Evolutionary conservation across 805 yeast species (phyloP).

Genomic region (Yamadazyma insecticola): DNA sequence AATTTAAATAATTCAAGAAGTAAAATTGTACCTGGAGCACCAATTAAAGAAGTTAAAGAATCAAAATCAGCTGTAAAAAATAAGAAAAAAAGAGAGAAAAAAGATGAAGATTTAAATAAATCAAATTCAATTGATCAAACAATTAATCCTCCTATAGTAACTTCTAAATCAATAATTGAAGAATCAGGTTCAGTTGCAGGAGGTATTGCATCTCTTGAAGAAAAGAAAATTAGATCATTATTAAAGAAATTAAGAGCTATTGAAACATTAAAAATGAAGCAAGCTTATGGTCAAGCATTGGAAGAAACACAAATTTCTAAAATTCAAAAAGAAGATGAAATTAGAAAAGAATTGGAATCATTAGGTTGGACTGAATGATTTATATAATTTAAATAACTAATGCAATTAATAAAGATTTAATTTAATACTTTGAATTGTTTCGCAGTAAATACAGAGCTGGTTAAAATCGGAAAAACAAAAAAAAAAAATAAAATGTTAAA

Average conservation of each 20-base stretch:
- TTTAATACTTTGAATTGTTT: too few species aligned
- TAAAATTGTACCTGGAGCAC: conserved; percentile 57
- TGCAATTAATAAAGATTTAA: too few species aligned
- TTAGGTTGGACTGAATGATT: conserved; percentile 59
- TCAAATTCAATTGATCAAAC: too few species aligned
- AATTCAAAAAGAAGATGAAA: conserved; percentile 79
- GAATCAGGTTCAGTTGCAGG: conserved; percentile 47
- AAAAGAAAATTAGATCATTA: conserved; percentile 85
- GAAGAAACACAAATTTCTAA: conserved; percentile 92
- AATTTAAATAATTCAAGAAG: conserved; percentile 18
- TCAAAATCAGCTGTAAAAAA: conserved; percentile 68
- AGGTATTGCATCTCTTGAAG: conserved; percentile 71
- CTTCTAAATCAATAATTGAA: conserved; percentile 1
- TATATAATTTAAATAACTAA: neutral
- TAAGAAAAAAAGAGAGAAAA: conserved; percentile 69
- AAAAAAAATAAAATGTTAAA: too few species aligned
- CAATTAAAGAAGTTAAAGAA: conserved; percentile 41
- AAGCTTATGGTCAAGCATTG: conserved; percentile 74
- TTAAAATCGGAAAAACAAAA: too few species aligned
- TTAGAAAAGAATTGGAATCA: conserved; percentile 65
- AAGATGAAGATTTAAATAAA: conserved; percentile 23
- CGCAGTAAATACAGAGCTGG: too few species aligned
- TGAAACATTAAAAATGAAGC: conserved; percentile 81
- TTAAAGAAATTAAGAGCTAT: conserved; percentile 95
- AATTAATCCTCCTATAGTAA: too few species aligned